These are phyloP conservation scores for Dictyostelium citrinum DNA, from an alignment of 78 protist genomes.

Conservation along the genomic window DNA sequence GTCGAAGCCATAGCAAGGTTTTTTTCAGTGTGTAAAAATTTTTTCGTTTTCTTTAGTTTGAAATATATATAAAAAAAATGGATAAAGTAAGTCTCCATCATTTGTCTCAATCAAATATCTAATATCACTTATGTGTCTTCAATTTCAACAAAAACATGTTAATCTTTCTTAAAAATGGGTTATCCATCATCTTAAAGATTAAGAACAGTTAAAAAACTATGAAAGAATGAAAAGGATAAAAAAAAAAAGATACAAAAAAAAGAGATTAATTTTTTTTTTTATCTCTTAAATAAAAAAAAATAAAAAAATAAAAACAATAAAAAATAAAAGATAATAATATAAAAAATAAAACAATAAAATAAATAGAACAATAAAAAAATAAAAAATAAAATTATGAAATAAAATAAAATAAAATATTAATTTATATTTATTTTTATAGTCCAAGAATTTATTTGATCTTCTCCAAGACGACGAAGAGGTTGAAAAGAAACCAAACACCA, in stretches of 20 bases:
- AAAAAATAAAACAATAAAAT: too few relatives aligned
- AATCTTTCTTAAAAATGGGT: neutral
- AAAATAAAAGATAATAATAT: neutral
- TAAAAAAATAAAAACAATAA: too few relatives aligned
- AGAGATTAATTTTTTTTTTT: neutral
- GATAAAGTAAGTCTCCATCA: neutral
- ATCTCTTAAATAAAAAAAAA: too few relatives aligned
- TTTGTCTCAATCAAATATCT: neutral
- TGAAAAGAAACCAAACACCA: neutral
- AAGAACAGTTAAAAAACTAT: neutral
- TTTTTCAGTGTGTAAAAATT: neutral
- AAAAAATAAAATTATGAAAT: too few relatives aligned
- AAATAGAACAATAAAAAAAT: too few relatives aligned
- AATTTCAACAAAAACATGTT: neutral
- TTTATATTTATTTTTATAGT: neutral
- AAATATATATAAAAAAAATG: neutral
- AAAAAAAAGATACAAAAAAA: neutral
- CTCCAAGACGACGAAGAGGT: slow-evolving; percentile 72
- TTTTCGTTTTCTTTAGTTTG: neutral
- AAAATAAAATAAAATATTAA: neutral
- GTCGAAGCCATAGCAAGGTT: neutral
- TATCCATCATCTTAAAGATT: neutral
- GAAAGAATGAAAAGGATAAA: neutral
- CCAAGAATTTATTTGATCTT: slow-evolving; percentile 44
- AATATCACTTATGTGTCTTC: neutral